phyloP scores from a whole-genome alignment of 176 grass and related monocot species.

The Triticum dicoccoides region DNA sequence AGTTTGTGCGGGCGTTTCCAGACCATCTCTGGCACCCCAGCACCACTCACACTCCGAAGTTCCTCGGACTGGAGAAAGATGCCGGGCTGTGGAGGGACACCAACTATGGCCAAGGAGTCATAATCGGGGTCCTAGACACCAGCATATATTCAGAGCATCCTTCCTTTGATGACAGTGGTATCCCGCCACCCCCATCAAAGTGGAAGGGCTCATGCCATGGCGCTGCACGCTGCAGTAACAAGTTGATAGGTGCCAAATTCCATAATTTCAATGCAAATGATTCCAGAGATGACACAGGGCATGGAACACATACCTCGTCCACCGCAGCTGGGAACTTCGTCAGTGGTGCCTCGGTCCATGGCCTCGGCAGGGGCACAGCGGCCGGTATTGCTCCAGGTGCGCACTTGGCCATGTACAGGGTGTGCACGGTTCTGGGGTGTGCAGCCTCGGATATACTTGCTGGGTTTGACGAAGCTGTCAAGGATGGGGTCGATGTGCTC shows the following conservation, averaged over 20 bases:
- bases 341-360: conserved; percentile 9
- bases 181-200: conserved; percentile 48
- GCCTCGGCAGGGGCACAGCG: conserved; percentile 14
- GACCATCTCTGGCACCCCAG: conserved; percentile 9
- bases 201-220: conserved; percentile 50
- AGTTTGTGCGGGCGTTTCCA: conserved; percentile 43
- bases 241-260: conserved; percentile 43
- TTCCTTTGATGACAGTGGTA: conserved; percentile 43
- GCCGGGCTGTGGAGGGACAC: conserved; percentile 28
- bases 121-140: conserved; percentile 53
- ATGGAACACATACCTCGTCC: conserved; percentile 48
- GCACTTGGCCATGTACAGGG: conserved; percentile 54
- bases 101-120: conserved; percentile 29
- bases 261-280: neutral
- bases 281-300: conserved; percentile 25
- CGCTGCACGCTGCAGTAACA: conserved; percentile 40
- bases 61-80: conserved; percentile 22
- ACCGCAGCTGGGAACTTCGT: conserved; percentile 47
- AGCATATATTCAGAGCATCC: conserved; percentile 40
- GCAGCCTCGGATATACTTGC: conserved; percentile 14
- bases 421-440: conserved; percentile 27
- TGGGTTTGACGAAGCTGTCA: conserved; percentile 41
- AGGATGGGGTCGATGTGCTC: conserved; percentile 47
- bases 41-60: conserved; percentile 42
- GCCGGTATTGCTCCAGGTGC: conserved; percentile 44